phyloP scores from a whole-genome alignment of 306 rosid genomes.

The Adenanthera pavonina region DNA sequence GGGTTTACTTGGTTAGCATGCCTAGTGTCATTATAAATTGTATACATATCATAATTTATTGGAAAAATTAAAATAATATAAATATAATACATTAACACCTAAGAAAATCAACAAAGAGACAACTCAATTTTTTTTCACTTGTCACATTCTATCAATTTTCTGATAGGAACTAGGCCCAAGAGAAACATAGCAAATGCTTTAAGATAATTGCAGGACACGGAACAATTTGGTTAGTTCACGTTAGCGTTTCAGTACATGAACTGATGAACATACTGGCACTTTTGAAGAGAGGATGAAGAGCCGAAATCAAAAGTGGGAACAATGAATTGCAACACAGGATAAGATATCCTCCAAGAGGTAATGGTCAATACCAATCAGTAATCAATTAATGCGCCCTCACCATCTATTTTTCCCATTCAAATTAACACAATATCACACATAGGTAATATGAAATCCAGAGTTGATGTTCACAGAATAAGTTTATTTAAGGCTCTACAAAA shows the following conservation, averaged over 20 bases:
- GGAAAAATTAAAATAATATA: not conserved
- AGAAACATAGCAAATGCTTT: not conserved
- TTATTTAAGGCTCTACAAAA: conserved; percentile 7
- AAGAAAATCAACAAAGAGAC: not conserved
- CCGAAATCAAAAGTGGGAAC: not conserved
- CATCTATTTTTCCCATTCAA: conserved; percentile 18
- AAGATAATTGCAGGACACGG: not conserved
- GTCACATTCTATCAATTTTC: not conserved
- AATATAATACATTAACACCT: not conserved
- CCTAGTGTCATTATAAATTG: too few species aligned
- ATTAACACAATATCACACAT: not conserved
- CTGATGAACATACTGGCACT: not conserved
- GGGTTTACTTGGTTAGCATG: too few species aligned
- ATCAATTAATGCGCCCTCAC: conserved; percentile 18
- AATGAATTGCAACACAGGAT: not conserved
- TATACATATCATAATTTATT: too few species aligned
- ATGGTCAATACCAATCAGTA: conserved; percentile 6
- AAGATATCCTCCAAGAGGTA: conserved; percentile 26
- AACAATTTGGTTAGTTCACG: not conserved
- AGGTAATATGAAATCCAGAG: not conserved
- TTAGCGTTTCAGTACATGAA: not conserved
- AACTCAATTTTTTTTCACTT: not conserved
- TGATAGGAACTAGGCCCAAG: not conserved
- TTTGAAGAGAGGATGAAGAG: not conserved
- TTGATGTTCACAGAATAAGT: conserved; percentile 12